Base-by-base conservation (phyloP, 2,329 filamentous ascomycete species). In the Orbilia blumenaviensis region DNA sequence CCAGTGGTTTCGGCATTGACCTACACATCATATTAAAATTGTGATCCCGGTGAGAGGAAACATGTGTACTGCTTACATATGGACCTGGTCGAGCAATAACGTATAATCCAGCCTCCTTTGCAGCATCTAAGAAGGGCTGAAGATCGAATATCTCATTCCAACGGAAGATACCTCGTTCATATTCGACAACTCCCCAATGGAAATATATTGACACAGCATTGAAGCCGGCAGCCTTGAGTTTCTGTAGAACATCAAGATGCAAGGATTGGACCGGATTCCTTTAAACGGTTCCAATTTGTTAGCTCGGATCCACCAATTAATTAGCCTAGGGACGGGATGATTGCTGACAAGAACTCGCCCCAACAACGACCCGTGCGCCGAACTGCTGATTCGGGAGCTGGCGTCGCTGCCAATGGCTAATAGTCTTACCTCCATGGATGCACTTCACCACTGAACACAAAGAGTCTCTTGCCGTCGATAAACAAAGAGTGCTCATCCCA, bases 401-500 rank as follows among this genome's bases (percentile, higher is more conserved):
- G 27, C 27, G 21, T 36, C n/a, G n/a, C n/a, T 36, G 41, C 10
- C 36, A 23, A 48, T 27, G 42, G 12, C 21, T 36, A 10, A 12
- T 10, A 14, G 29, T 16, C 62, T 29, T 41, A 68, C 71, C 71
- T 66, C 71, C 86, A 93, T 0, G 91, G 90, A 81, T 94, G 91
- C 2, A 93, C 86, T 81, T 94, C 91, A 44, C 89, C 91, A 41
- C 88, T 90, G 81, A 90, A 93, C 36, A 94, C 85, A 80, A 92
- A 88, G 42, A 91, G 84, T 6, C 91, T 86, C 80, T 93, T 87
- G 9, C 90, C 91, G 74, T 87, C 85, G 71, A 94, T 86, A 78
- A 90, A 90, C 1, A 94, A 83, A 0, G 91, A 91, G 78, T 91
- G 84, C 41, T 91, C 86, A 81, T 93, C 91, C 88, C 90, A 93